phyloP scores from a whole-genome alignment of 768 basidiomycete species.

The Termitomyces sp. region DNA sequence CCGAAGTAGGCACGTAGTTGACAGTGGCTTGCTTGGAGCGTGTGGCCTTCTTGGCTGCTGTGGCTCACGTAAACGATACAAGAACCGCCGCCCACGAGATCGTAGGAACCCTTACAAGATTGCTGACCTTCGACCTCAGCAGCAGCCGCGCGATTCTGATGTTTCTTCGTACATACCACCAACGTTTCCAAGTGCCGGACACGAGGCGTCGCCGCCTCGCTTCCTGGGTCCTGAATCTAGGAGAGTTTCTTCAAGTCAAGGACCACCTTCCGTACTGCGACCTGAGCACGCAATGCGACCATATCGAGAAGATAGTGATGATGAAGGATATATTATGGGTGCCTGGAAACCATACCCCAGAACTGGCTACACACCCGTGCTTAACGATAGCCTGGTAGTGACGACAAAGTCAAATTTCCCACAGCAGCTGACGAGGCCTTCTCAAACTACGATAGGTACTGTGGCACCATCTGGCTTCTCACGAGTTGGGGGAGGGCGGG shows the following conservation, averaged over 20 bases:
- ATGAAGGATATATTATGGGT: constrained; percentile 88
- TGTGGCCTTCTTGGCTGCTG: constrained; percentile 69
- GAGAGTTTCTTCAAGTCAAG: constrained; percentile 49
- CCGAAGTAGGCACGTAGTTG: constrained; percentile 69
- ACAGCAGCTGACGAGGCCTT: constrained; percentile 12
- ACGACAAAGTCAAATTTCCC: constrained; percentile 8
- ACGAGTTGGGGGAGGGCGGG: constrained; percentile 80
- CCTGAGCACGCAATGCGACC: constrained; percentile 76
- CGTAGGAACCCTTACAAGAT: constrained; percentile 13
- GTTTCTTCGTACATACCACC: constrained; percentile 48
- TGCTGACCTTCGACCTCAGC: constrained; percentile 12
- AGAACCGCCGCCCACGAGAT: constrained; percentile 19
- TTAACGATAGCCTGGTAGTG: constrained; percentile 24
- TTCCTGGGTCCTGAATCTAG: constrained; percentile 32
- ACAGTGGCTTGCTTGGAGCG: constrained; percentile 85
- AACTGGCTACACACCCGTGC: constrained; percentile 40
- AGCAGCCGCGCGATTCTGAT: constrained; percentile 32
- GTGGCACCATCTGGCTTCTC: constrained; percentile 61
- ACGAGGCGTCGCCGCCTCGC: constrained; percentile 26
- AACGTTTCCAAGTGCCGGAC: constrained; percentile 23
- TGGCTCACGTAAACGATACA: constrained; percentile 36
- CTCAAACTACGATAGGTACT: constrained; percentile 14
- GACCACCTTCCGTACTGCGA: constrained; percentile 64
- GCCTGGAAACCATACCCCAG: constrained; percentile 82
- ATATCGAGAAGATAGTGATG: constrained; percentile 75